Conservation (phyloP, 1,139 yeast genomes). For the Yamadazyma buinensis region DNA sequence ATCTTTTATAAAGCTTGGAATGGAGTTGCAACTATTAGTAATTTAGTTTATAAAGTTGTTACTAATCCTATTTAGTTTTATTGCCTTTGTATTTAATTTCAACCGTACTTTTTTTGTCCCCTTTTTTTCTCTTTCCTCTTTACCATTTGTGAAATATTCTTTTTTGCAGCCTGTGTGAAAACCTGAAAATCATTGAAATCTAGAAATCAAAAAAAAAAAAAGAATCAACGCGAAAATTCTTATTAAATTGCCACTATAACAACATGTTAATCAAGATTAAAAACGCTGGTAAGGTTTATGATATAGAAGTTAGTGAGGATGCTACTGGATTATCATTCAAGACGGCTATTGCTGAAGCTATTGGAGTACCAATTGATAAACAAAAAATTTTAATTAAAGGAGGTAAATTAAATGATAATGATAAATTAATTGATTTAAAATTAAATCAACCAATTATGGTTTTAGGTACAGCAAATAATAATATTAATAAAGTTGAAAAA, state of each 20-base stretch:
- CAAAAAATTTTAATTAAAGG: conserved; percentile 90
- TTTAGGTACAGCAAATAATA: conserved; percentile 82
- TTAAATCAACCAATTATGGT: conserved; percentile 78
- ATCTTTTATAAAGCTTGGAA: conserved; percentile 31
- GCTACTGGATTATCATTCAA: conserved; percentile 72
- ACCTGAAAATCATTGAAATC: too few relatives aligned
- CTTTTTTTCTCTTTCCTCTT: too few relatives aligned
- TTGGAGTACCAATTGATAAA: conserved; percentile 80
- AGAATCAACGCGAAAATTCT: not conserved
- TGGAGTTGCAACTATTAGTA: conserved; percentile 18
- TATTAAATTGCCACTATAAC: conserved; percentile 6
- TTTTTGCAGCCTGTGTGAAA: too few relatives aligned
- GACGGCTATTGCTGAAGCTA: conserved; percentile 62
- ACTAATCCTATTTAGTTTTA: conserved; percentile 7
- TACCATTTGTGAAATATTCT: too few relatives aligned
- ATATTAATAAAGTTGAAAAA: conserved; percentile 57
- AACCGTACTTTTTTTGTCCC: too few relatives aligned
- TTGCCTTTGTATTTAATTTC: too few relatives aligned
- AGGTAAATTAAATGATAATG: conserved; percentile 77
- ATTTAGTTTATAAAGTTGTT: conserved; percentile 12
- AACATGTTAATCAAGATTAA: conserved; percentile 40
- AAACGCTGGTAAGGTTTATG: conserved; percentile 82
- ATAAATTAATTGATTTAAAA: conserved; percentile 36
- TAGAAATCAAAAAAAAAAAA: too few relatives aligned
- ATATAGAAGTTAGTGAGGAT: conserved; percentile 53